phyloP scores from a whole-genome alignment of 2,329 filamentous ascomycete genomes.

The Beauveria brongniartii region DNA sequence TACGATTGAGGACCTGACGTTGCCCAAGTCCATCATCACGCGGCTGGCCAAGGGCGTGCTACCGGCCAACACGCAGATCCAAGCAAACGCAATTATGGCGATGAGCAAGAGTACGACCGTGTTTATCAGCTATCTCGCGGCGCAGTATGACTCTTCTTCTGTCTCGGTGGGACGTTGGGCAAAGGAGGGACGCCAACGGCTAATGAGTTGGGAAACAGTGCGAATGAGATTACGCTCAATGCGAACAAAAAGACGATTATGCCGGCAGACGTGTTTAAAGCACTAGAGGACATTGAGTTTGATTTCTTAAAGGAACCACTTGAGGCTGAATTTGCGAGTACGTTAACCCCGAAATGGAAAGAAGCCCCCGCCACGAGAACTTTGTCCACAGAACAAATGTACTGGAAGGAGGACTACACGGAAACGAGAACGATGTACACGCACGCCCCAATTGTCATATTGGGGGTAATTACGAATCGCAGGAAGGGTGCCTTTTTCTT shows the following conservation, averaged over 20 bases:
- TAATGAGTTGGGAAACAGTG: conserved; percentile 35
- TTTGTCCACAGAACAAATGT: neutral
- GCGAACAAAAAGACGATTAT: conserved; percentile 72
- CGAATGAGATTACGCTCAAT: conserved; percentile 60
- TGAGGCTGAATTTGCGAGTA: conserved; percentile 70
- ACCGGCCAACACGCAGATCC: conserved; percentile 73
- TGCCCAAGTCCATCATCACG: conserved; percentile 76
- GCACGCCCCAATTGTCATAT: no score
- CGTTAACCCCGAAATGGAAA: conserved; percentile 21
- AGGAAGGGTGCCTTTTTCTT: neutral
- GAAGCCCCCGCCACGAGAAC: no score
- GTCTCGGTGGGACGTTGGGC: no score
- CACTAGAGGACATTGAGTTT: conserved; percentile 70
- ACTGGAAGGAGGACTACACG: no score
- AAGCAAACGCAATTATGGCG: conserved; percentile 71
- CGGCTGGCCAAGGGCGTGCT: conserved; percentile 72
- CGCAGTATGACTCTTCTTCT: conserved; percentile 48
- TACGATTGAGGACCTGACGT: conserved; percentile 54
- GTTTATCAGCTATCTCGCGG: conserved; percentile 73
- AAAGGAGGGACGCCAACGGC: neutral
- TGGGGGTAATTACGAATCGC: no score
- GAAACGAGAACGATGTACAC: no score
- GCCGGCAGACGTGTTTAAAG: conserved; percentile 67
- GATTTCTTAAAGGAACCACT: conserved; percentile 60
- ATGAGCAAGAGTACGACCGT: conserved; percentile 76